A percentile compares a stretch with the other conserved stretches of the same genome.
These are phyloP conservation scores for Coniosporium apollinis DNA, from an alignment of 495 filamentous ascomycete genomes.

Conservation along the genomic window DNA sequence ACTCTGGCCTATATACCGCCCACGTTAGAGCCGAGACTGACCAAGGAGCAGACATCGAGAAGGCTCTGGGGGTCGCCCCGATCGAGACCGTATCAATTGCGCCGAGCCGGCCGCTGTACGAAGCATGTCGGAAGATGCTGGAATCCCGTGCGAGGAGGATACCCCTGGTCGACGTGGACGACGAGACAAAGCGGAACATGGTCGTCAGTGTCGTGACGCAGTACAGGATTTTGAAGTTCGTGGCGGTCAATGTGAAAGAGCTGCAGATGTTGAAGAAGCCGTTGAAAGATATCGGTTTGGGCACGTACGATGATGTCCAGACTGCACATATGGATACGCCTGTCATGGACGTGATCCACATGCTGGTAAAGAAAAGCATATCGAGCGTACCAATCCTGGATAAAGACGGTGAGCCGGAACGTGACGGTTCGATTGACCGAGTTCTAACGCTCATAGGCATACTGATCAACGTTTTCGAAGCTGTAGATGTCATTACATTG, in stretches of 20 bases:
- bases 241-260: slow-evolving; percentile 89
- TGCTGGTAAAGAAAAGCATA: slow-evolving; percentile 82
- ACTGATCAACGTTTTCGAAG: slow-evolving; percentile 92
- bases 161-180: slow-evolving; percentile 83
- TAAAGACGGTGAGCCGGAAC: slow-evolving; percentile 37
- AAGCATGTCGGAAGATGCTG: slow-evolving; percentile 89
- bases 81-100: slow-evolving; percentile 94
- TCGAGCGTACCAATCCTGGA: slow-evolving; percentile 91
- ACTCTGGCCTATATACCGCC: background rate
- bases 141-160: slow-evolving; percentile 85
- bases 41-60: slow-evolving; percentile 62
- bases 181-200: slow-evolving; percentile 82
- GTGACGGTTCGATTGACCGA: background rate
- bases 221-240: slow-evolving; percentile 95
- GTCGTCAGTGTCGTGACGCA: slow-evolving; percentile 95
- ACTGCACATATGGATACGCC: slow-evolving; percentile 83
- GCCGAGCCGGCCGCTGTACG: slow-evolving; percentile 75
- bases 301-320: slow-evolving; percentile 63
- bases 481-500: slow-evolving; percentile 89
- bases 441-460: slow-evolving; percentile 30
- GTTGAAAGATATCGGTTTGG: slow-evolving; percentile 67
- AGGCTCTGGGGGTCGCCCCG: slow-evolving; percentile 73
- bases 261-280: slow-evolving; percentile 81
- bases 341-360: slow-evolving; percentile 91
- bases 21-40: slow-evolving; percentile 2